Percentiles rank a stretch among this genome's conserved stretches.
phyloP scores from a whole-genome alignment of 1,284 basidiomycete genomes.

The Malassezia caprae region DNA sequence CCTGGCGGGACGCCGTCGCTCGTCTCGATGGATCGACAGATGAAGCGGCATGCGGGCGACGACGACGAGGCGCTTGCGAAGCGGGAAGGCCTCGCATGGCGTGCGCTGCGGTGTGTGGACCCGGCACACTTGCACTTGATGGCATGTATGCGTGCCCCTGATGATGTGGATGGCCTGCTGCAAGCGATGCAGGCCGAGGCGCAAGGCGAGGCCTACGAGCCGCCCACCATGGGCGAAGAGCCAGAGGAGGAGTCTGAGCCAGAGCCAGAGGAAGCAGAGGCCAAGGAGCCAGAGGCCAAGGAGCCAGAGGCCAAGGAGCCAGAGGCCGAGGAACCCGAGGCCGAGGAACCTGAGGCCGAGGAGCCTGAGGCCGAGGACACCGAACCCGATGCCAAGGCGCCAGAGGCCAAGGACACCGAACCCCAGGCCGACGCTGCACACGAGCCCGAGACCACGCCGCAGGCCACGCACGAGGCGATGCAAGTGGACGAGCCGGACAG shows the following conservation, averaged over 20 bases:
- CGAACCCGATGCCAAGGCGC: no score
- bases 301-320: no score
- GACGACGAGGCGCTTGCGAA: conserved; percentile 27
- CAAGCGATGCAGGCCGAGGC: conserved; percentile 21
- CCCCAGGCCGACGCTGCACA: background rate
- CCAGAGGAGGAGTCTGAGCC: conserved; percentile 1
- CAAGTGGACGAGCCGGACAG: background rate
- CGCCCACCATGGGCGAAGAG: conserved; percentile 2
- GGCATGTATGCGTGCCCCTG: conserved; percentile 21
- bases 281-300: background rate
- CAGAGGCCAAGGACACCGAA: background rate
- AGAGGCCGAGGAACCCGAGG: background rate
- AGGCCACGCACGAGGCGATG: background rate
- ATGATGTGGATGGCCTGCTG: conserved; percentile 24
- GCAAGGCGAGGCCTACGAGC: conserved; percentile 3
- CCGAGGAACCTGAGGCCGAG: background rate
- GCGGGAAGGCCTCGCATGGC: conserved; percentile 35
- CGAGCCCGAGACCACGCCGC: background rate
- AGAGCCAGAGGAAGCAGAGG: background rate
- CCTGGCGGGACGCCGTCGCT: conserved; percentile 26
- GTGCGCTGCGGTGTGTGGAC: conserved; percentile 28
- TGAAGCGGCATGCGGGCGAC: conserved; percentile 29
- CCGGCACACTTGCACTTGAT: conserved; percentile 27
- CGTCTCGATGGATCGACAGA: conserved; percentile 24
- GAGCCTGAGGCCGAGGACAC: background rate